Evolutionary conservation across 768 basidiomycete species (phyloP), one percentile per base, ranked within the genome.

Genomic region (Atractiella rhizophila): DNA sequence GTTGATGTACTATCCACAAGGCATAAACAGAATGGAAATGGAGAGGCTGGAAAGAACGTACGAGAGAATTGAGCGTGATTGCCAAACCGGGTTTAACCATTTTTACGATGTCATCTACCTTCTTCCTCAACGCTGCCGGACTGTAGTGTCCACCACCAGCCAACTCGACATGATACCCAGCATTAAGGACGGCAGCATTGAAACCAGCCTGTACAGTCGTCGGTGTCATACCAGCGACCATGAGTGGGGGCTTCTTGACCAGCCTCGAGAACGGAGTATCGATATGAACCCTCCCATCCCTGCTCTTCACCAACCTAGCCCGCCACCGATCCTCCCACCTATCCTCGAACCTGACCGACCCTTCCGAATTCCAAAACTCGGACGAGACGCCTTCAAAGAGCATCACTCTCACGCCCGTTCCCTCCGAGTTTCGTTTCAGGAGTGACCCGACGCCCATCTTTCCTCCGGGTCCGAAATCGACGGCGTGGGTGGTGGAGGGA

Each of bases 201-300:
- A 96, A 88, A 15, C 85, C 85, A 25, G 76, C 76, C 57, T 86
- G 76, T 49, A 98, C 91, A 25, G 91, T 98, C 1, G 76, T 76
- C 0, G 91, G 91, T 0, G 91, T 98, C 91, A 98, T 96, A 44
- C 91, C 91, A 36, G 86, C 88, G 28, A 98, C 85, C 91, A 96
- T 96, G 60, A 98, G 76, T 26, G 91, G 91, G 3, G 91, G 74
- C 63, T 96, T 98, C 52, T 83, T 82, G 31, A 98, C 61, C 32
- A 98, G 69, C 45, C 91, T 79, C 37, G 88, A 88, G 68, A 94
- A 88, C 4, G 83, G 77, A 0, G 88, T 94, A 59, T 98, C 85
- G 52, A 98, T 67, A 58, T 86, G 75, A 39, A 96, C 63, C 46
- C 70, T 73, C 27, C 91, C 91, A 60, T 96, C 83, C 85, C 76